Evolutionary conservation across 139 green algal species (phyloP).

Genomic region (Gonium pectorale): DNA sequence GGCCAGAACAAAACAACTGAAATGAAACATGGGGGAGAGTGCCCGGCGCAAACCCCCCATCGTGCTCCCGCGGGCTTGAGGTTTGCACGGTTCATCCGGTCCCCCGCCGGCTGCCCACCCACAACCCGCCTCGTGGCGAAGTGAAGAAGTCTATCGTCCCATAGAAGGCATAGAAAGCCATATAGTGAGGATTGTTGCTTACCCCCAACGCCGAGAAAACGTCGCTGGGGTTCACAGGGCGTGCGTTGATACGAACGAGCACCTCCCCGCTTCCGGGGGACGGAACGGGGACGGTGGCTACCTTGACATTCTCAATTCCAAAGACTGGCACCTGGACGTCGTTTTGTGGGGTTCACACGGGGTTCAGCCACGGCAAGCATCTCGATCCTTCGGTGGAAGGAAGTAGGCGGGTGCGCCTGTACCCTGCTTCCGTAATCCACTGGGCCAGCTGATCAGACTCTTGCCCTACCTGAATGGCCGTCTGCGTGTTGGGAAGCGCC

Average conservation of each 20-base stretch:
- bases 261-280: conserved; percentile 30
- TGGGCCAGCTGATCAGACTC: not conserved
- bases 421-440: not conserved
- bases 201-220: conserved; percentile 47
- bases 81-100: no score
- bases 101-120: no score
- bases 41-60: not conserved
- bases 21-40: not conserved
- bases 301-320: not conserved
- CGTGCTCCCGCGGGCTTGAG: not conserved
- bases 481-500: conserved; percentile 2
- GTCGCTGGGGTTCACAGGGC: conserved; percentile 62
- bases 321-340: not conserved
- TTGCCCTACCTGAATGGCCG: not conserved
- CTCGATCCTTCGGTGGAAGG: not conserved
- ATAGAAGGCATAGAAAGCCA: not conserved
- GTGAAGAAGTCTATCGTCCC: not conserved
- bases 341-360: not conserved
- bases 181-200: not conserved
- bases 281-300: conserved; percentile 2
- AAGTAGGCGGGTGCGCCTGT: not conserved
- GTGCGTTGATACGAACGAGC: conserved; percentile 26
- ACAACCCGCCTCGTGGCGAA: no score
- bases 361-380: not conserved
- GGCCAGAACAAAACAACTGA: not conserved